Evolutionary conservation across 768 basidiomycete genomes (phyloP).

Genomic region (Pleurotus ostreatus): DNA sequence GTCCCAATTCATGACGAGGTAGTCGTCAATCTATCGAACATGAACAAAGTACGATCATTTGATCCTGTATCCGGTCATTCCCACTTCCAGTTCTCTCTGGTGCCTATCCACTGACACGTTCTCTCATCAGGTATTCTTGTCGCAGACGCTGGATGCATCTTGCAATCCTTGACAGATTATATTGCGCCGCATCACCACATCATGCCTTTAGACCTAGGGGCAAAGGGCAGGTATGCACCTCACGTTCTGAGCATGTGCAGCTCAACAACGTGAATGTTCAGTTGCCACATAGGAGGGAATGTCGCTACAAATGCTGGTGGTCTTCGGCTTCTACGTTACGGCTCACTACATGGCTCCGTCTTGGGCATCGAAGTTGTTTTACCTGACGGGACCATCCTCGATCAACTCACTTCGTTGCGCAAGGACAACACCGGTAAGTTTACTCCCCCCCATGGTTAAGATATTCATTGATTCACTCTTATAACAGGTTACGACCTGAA

Average conservation of each 20-base stretch:
- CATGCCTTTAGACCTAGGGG: slow-evolving; percentile 94
- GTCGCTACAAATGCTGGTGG: slow-evolving; percentile 97
- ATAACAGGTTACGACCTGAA: slow-evolving; percentile 89
- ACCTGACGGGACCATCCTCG: slow-evolving; percentile 88
- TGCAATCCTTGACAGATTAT: slow-evolving; percentile 83
- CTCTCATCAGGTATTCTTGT: slow-evolving; percentile 70
- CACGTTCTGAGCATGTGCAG: slow-evolving; percentile 9
- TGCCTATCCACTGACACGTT: slow-evolving; percentile 9
- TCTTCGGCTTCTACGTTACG: slow-evolving; percentile 90
- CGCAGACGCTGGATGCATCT: slow-evolving; percentile 91
- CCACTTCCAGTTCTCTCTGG: slow-evolving; percentile 13
- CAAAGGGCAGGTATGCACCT: slow-evolving; percentile 79
- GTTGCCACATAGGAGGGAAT: slow-evolving; percentile 98
- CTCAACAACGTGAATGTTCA: slow-evolving; percentile 19
- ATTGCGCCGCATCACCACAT: slow-evolving; percentile 87
- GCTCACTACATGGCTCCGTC: slow-evolving; percentile 91
- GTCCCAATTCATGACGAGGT: slow-evolving; percentile 87
- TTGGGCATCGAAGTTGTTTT: slow-evolving; percentile 95
- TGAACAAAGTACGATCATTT: slow-evolving; percentile 79
- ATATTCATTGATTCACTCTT: slow-evolving; percentile 5
- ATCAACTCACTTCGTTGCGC: slow-evolving; percentile 83
- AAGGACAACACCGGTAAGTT: slow-evolving; percentile 94
- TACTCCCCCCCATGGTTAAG: background rate
- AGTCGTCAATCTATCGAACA: slow-evolving; percentile 76
- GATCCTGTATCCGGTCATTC: slow-evolving; percentile 75